These are phyloP conservation scores for Plasmodium fragile DNA, from an alignment of 169 alveolate genomes.

Conservation along the genomic window DNA sequence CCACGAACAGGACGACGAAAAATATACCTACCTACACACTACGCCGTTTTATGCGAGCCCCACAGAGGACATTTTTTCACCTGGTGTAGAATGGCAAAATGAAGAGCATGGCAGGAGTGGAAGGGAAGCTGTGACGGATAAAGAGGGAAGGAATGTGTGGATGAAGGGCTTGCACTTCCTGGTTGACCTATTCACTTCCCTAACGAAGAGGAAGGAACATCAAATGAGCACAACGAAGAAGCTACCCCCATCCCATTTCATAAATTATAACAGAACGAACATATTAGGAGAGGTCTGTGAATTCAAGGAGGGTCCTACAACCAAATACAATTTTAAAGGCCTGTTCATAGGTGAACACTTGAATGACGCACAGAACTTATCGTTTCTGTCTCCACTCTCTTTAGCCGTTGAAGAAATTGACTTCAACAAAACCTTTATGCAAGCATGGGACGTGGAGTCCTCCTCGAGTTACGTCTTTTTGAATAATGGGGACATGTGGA, in stretches of 20 bases:
- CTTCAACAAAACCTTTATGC: slow-evolving; percentile 18
- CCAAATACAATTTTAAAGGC: slow-evolving; percentile 57
- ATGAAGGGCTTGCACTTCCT: not conserved
- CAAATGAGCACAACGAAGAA: not conserved
- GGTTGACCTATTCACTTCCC: not conserved
- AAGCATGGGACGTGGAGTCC: slow-evolving; percentile 35
- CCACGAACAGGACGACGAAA: slow-evolving; percentile 2
- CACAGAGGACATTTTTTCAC: not conserved
- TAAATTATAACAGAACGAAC: slow-evolving; percentile 19
- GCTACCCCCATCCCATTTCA: slow-evolving; percentile 1
- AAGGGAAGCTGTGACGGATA: not conserved
- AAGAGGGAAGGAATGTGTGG: not conserved
- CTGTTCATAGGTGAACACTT: slow-evolving; percentile 34
- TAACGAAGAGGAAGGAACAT: not conserved
- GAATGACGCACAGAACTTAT: not conserved
- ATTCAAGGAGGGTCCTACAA: not conserved
- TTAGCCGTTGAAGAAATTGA: slow-evolving; percentile 61
- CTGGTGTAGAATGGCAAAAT: not conserved
- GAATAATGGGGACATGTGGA: not conserved
- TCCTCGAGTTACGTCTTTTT: slow-evolving; percentile 29
- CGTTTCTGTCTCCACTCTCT: slow-evolving; percentile 51
- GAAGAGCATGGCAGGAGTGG: not conserved
- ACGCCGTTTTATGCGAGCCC: not conserved
- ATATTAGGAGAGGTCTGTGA: not conserved
- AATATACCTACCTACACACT: not conserved